Base-by-base conservation (phyloP, 1,139 yeast species). In the Nadsonia starkeyi-henricii region DNA sequence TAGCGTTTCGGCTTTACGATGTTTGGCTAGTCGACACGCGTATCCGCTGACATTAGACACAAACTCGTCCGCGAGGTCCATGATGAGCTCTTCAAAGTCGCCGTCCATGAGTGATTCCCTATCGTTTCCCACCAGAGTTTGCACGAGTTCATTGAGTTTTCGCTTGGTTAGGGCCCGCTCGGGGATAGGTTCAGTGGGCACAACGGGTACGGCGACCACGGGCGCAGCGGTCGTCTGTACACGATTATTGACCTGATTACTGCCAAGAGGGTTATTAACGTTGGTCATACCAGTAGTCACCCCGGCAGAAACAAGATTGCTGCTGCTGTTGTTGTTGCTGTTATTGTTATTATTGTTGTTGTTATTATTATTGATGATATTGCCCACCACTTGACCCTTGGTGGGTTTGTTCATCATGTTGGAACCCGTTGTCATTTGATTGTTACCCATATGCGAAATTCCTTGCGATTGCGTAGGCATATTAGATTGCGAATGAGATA, bases 21-120 rank as follows among this genome's bases (percentile, higher is more conserved):
- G 96, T 62, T 91, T 91, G 18, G 99, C 98, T 57, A 91, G 71
- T 50, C 93, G 77, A 62, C 98, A 91, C 0, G 96, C 95, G 69
- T 91, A 91, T 2, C 86, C 75, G 0, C 96, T 86, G 1, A 93
- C 95, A 47, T 85, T 81, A 17, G 85, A 77, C 15, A 91, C 93
- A 63, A 91, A 91, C 61, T 93, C 98, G 63, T 93, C 99, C 0
- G 98, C 97, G 52, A 91, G 71, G 62, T 93, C 98, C 47, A 93
- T 71, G 46, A 91, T 69, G 42, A 89, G 68, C 56, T 89, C 96
- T 63, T 91, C 97, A 17, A 89, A 97, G 64, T 91, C 96, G 33
- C 96, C 96, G 62, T 89, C 97, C 50, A 91, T 82, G 48, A 59
- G 56, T 9, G 68, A 60, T 46, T 66, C 70, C n/a, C 77, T 76